phyloP scores from a whole-genome alignment of 2,329 filamentous ascomycete genomes.

The Exophiala spinifera region DNA sequence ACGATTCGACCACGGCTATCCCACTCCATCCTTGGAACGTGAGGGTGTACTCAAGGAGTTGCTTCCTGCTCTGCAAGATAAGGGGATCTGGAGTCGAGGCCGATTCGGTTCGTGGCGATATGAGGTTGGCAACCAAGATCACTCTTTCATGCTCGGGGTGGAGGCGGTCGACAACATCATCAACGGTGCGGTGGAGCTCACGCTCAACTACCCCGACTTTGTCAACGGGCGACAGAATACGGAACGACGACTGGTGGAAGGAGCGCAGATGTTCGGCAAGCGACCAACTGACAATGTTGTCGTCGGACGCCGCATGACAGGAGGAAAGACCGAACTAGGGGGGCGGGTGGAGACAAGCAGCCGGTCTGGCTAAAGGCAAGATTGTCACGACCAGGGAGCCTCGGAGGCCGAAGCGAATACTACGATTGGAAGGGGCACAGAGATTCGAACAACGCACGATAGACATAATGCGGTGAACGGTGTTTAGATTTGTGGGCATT shows the following conservation, averaged over 20 bases:
- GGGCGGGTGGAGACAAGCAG: conserved; percentile 23
- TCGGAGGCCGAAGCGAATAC: conserved; percentile 14
- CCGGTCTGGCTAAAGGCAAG: conserved; percentile 15
- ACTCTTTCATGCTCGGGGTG: conserved; percentile 95
- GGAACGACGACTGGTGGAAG: conserved; percentile 61
- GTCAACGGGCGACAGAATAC: conserved; percentile 70
- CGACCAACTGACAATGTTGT: conserved; percentile 30
- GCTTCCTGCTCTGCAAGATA: conserved; percentile 84
- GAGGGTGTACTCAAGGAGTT: conserved; percentile 91
- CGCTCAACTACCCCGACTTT: conserved; percentile 94
- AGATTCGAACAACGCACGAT: not conserved
- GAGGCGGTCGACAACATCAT: conserved; percentile 89
- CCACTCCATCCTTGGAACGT: conserved; percentile 89
- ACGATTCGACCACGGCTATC: conserved; percentile 97
- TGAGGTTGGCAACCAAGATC: conserved; percentile 95
- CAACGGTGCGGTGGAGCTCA: conserved; percentile 84
- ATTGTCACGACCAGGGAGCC: conserved; percentile 17
- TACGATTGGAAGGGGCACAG: not conserved
- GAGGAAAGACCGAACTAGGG: conserved; percentile 27
- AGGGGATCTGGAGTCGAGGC: conserved; percentile 91
- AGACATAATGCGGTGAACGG: too few relatives aligned
- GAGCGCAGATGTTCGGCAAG: conserved; percentile 57
- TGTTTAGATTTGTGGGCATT: too few relatives aligned
- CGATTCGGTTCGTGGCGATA: conserved; percentile 98
- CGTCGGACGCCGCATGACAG: conserved; percentile 27